phyloP scores from a whole-genome alignment of 345 rosid species.

The Eutrema yunnanense region DNA sequence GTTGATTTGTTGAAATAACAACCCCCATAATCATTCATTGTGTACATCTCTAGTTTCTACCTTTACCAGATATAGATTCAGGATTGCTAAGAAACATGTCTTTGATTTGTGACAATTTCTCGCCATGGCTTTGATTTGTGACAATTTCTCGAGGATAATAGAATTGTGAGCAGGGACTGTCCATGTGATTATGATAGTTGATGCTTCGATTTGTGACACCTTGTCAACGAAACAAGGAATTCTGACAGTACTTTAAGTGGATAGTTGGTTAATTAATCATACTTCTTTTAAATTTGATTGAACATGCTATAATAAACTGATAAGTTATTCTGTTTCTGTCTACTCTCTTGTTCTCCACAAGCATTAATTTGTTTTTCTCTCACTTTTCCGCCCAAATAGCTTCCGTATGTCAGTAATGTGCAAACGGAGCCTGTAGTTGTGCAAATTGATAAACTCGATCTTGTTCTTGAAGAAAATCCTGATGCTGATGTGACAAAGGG shows the following conservation, averaged over 20 bases:
- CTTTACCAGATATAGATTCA: neutral
- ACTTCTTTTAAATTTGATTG: neutral
- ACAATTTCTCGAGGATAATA: neutral
- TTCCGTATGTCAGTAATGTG: conserved; percentile 83
- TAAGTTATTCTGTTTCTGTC: neutral
- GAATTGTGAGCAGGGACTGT: neutral
- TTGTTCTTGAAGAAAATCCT: conserved; percentile 91
- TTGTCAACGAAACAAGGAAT: too few relatives aligned
- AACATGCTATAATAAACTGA: neutral
- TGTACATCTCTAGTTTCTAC: neutral
- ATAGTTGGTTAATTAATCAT: neutral
- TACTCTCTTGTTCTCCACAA: neutral
- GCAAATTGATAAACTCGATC: conserved; percentile 88
- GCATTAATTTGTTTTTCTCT: neutral
- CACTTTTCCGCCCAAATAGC: conserved; percentile 35
- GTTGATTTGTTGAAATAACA: neutral
- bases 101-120: neutral
- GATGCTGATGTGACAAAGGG: conserved; percentile 55
- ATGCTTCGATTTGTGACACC: neutral
- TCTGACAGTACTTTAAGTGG: neutral
- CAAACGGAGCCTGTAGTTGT: conserved; percentile 86
- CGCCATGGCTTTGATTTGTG: neutral
- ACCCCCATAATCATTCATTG: neutral
- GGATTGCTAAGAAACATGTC: neutral
- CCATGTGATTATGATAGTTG: neutral